Base-by-base conservation (phyloP, 1,284 basidiomycete genomes). In the Pseudozyma hubeiensis region DNA sequence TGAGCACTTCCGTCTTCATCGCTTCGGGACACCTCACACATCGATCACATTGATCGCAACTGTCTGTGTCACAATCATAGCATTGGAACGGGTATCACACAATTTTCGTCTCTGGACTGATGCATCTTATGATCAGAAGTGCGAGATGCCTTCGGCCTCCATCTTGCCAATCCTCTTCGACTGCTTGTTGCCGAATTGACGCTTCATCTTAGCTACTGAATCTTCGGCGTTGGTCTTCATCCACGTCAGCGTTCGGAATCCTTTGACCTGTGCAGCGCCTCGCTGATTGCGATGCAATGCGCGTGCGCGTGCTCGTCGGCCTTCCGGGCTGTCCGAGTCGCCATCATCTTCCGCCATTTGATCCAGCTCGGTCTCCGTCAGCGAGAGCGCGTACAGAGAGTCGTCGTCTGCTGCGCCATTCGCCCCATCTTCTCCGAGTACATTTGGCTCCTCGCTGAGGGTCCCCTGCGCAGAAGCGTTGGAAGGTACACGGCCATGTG, bases 81-180 rank as follows among this genome's bases (percentile, higher is more conserved):
- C 37, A 31, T 40, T 41, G 29, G 37, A 41, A 24, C 24, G 24
- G 24, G 24, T 24, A 24, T 24, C 24, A 24, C 1, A 24, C 24
- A 24, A 24, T 2, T 1, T 24, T 47, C 35, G 29, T 30, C 4
- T 19, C 7, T 34, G 14, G 5, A 37, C 35, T 37, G 4, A 37
- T 37, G 35, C 40, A 41, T 9, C 24, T 16, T 19, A 35, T 13
- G 3, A 5, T 69, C 52, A 81, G 34, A 81, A 78, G 51, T 77
- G 78, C 47, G 75, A 78, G 31, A 81, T 80, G 14, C 79, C 77
- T 50, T 81, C 80, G 0, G 75, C 62, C 45, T 81, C 80, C 77
- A 81, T 79, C 77, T 80, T 79, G 45, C 67, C 72, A 17, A 75
- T 60, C 37, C 64, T 46, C 60, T 77, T 80, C 16, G 51, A 48